Percentiles rank a stretch among this genome's conserved stretches.
phyloP scores from a whole-genome alignment of 495 filamentous ascomycete species.

The Hyaloscypha finlandica region DNA sequence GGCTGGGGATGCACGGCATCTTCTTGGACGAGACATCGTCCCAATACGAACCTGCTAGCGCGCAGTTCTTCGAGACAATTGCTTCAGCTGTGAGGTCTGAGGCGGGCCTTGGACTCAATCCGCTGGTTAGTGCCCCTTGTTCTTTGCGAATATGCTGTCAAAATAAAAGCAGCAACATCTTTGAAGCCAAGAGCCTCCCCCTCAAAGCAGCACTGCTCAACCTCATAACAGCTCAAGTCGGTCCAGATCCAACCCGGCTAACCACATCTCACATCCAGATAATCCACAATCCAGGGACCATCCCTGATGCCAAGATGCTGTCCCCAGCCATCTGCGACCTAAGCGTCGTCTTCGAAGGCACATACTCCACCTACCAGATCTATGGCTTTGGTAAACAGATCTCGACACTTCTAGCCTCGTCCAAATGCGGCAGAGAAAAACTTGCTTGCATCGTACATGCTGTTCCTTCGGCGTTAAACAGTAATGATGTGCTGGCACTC shows the following conservation, averaged over 20 bases:
- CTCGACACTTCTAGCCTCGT: constrained; percentile 30
- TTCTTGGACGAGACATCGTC: constrained; percentile 33
- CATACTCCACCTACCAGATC: constrained; percentile 45
- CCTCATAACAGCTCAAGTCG: too few species aligned
- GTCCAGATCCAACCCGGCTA: neutral
- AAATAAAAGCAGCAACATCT: neutral
- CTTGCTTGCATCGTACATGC: constrained; percentile 47
- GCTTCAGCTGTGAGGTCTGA: neutral
- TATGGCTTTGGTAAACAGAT: constrained; percentile 39
- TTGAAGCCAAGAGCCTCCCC: too few species aligned
- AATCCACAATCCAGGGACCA: constrained; percentile 50
- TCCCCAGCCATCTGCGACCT: constrained; percentile 40
- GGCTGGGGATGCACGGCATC: constrained; percentile 35
- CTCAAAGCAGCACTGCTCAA: too few species aligned
- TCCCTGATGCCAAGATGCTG: constrained; percentile 43
- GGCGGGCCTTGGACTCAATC: constrained; percentile 17
- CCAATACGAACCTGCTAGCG: constrained; percentile 7
- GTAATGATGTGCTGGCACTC: constrained; percentile 37
- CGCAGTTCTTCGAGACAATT: constrained; percentile 7
- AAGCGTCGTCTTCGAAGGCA: constrained; percentile 50
- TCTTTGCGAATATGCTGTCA: neutral
- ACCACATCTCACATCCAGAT: constrained; percentile 35
- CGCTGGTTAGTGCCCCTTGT: constrained; percentile 13
- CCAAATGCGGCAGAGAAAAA: constrained; percentile 39
- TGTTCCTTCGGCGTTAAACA: constrained; percentile 39